phyloP scores from a whole-genome alignment of 1,284 basidiomycete genomes.

The Ceratobasidium sp. region DNA sequence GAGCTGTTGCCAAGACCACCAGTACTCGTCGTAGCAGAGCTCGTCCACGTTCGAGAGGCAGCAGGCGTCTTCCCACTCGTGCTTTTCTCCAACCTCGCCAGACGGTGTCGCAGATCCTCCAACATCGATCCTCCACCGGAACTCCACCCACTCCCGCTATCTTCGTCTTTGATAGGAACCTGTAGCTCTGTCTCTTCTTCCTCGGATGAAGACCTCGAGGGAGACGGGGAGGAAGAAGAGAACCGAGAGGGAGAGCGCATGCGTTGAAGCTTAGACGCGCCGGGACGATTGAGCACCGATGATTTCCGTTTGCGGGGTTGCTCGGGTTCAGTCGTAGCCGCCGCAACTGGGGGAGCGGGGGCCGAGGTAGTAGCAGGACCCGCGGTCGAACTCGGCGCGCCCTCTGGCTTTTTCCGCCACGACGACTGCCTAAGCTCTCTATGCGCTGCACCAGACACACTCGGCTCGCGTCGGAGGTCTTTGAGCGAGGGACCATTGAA shows the following conservation, averaged over 20 bases:
- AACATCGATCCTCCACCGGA: constrained; percentile 26
- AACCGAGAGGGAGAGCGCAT: constrained; percentile 21
- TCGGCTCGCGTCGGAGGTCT: constrained; percentile 33
- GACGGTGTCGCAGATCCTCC: constrained; percentile 21
- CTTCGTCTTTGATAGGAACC: constrained; percentile 28
- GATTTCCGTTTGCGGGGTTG: constrained; percentile 35
- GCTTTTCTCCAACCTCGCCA: constrained; percentile 36
- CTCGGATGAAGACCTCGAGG: constrained; percentile 27
- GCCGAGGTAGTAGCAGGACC: not conserved
- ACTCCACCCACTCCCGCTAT: constrained; percentile 14
- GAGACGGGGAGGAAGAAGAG: not conserved
- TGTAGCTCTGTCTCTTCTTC: constrained; percentile 40
- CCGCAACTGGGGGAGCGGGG: not conserved
- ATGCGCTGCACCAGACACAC: constrained; percentile 28
- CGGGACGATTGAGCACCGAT: constrained; percentile 8
- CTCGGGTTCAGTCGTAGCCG: constrained; percentile 13
- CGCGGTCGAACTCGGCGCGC: not conserved
- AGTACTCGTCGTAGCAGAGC: not conserved
- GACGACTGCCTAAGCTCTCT: constrained; percentile 33
- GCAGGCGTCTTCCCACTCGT: constrained; percentile 41
- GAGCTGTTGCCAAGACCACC: not conserved
- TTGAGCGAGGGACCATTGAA: constrained; percentile 37
- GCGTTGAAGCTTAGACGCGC: constrained; percentile 37
- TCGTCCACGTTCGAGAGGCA: constrained; percentile 10
- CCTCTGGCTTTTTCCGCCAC: constrained; percentile 34